Evolutionary conservation across 2,329 filamentous ascomycete species (phyloP).

Genomic region (Lecanicillium sp.): DNA sequence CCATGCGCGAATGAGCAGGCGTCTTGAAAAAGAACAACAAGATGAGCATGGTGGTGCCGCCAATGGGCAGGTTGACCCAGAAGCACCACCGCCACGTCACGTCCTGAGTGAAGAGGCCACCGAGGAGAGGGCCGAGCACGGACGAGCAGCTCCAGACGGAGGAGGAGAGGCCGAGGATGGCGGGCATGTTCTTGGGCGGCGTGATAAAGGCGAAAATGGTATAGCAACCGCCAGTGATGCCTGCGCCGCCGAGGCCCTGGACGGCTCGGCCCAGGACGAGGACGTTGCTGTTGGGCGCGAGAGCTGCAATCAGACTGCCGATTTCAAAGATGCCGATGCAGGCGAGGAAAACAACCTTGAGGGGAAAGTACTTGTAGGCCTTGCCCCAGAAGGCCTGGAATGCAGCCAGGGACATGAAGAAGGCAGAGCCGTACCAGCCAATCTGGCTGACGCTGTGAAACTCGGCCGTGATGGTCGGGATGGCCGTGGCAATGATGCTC

Average conservation of each 20-base stretch:
- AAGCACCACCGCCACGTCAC: conserved; percentile 14
- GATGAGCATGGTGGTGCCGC: conserved; percentile 15
- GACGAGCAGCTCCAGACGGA: conserved; percentile 18
- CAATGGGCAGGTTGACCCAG: conserved; percentile 23
- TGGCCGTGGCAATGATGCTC: conserved; percentile 39
- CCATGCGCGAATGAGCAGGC: conserved; percentile 26
- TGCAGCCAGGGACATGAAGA: conserved; percentile 26
- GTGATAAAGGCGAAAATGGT: conserved; percentile 34
- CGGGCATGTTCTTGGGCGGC: conserved; percentile 16
- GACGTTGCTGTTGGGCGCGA: conserved; percentile 33
- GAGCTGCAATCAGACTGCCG: conserved; percentile 32
- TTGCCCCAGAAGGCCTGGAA: conserved; percentile 23
- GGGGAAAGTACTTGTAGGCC: conserved; percentile 31
- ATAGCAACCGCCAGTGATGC: conserved; percentile 36
- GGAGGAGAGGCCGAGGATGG: conserved; percentile 20
- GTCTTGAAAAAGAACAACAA: conserved; percentile 28
- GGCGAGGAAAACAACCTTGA: conserved; percentile 31
- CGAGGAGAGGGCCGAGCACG: conserved; percentile 21
- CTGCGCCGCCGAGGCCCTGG: conserved; percentile 36
- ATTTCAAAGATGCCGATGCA: conserved; percentile 36
- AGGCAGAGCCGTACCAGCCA: conserved; percentile 44
- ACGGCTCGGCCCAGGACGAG: conserved; percentile 42
- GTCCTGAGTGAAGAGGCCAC: conserved; percentile 20
- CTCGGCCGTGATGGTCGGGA: conserved; percentile 36
- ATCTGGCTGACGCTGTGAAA: conserved; percentile 34